A percentile compares a stretch with the other conserved stretches of the same genome.
phyloP scores from a whole-genome alignment of 345 rosid genomes.

The Salix dunnii region DNA sequence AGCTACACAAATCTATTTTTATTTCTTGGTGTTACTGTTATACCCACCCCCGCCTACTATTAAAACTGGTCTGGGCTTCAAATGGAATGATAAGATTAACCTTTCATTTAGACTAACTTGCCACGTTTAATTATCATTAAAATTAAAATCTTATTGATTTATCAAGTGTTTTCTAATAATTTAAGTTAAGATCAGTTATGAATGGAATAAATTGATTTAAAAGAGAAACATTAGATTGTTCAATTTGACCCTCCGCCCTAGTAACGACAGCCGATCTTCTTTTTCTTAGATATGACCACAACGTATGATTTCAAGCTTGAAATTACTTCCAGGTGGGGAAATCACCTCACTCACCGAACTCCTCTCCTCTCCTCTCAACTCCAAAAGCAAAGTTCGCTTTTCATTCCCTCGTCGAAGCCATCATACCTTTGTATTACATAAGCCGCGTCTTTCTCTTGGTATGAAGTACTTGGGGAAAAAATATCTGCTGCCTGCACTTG shows the following conservation, averaged over 20 bases:
- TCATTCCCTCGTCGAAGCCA: neutral
- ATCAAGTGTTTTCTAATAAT: too few species aligned
- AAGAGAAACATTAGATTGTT: conserved; percentile 1
- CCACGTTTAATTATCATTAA: too few species aligned
- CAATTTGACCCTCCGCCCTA: neutral
- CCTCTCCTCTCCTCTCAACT: neutral
- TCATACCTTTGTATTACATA: neutral
- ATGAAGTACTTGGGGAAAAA: too few species aligned
- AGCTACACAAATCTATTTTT: too few species aligned
- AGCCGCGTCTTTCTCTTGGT: too few species aligned
- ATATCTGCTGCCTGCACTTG: too few species aligned
- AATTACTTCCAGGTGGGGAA: neutral
- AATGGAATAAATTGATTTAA: neutral
- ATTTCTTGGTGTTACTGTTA: neutral
- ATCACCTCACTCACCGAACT: neutral
- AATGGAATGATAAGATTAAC: neutral
- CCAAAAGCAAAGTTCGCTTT: neutral
- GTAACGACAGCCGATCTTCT: neutral
- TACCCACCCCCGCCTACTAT: too few species aligned
- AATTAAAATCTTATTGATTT: too few species aligned
- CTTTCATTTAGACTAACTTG: neutral
- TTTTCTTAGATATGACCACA: neutral
- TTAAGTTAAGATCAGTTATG: too few species aligned
- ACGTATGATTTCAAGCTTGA: neutral
- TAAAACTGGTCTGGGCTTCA: too few species aligned